Base-by-base conservation (phyloP, 805 yeast genomes). In the Zygoascus flipseniorum region DNA sequence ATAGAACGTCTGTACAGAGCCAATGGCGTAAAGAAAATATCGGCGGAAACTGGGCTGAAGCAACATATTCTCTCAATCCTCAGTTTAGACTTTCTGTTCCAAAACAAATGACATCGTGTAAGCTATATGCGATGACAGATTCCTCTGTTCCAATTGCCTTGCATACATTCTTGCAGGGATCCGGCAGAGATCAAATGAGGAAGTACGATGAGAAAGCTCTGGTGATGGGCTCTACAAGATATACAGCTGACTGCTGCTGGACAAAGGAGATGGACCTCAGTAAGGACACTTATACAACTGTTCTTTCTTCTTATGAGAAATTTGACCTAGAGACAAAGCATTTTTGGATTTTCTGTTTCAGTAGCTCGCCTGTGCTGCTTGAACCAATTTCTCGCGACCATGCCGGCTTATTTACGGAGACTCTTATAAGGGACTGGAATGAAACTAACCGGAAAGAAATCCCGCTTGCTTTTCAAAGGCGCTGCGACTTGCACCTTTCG, bases 41-140 rank as follows among this genome's bases (percentile, higher is more conserved):
- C 46, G 87, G 86, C 2, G 88, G 89, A 0, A 77, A 73, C 58
- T 78, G 81, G 79, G 55, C 75, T 0, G 54, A 69, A 23, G 68
- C 75, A 6, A 65, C 76, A 0, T 83, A 73, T 58, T 61, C 76
- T 19, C 60, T 69, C 9, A 83, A 83, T 56, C 88, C 88, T 0
- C 86, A 81, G 57, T 81, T 70, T 55, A 67, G 63, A 31, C 42
- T 76, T 49, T 62, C 47, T 56, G 59, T 55, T n/a, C 11, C 44
- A 10, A 47, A 47, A 26, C 43, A 47, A 6, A 19, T 48, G 16
- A n/a, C 37, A 19, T 35, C 39, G 3, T 32, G 59, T 5, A 56
- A 47, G 23, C 14, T 69, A 31, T 59, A 71, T 14, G 60, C 68
- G 31, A 49, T 65, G 2, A 57, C 63, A 1, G 57, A 59, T 14